Evolutionary conservation across 768 basidiomycete genomes (phyloP).

Genomic region (Hebeloma cylindrosporum): DNA sequence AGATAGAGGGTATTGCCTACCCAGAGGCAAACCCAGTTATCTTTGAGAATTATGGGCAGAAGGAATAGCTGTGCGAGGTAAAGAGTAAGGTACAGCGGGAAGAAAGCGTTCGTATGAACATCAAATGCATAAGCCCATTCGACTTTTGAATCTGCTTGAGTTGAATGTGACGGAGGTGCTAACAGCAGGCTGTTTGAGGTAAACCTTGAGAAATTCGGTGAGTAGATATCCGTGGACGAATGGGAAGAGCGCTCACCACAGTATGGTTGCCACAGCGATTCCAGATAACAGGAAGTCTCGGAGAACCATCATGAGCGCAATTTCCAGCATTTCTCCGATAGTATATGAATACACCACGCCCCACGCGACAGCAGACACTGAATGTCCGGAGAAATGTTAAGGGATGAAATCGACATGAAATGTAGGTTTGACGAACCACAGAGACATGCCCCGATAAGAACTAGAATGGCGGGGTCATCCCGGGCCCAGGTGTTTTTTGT

Average conservation of each 20-base stretch:
- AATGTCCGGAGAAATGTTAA: neutral
- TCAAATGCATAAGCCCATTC: conserved; percentile 98
- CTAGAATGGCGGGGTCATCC: conserved; percentile 94
- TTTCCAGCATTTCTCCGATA: conserved; percentile 51
- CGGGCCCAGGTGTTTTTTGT: conserved; percentile 98
- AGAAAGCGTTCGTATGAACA: conserved; percentile 96
- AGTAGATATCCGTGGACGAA: conserved; percentile 4
- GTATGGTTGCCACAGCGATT: conserved; percentile 65
- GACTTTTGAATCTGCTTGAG: conserved; percentile 67
- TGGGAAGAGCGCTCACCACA: conserved; percentile 56
- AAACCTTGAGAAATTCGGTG: conserved; percentile 40
- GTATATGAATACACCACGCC: conserved; percentile 76
- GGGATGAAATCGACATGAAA: neutral
- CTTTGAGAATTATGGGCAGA: conserved; percentile 75
- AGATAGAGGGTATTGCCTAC: conserved; percentile 92
- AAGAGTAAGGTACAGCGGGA: conserved; percentile 87
- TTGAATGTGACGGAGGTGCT: conserved; percentile 71
- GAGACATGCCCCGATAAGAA: conserved; percentile 80
- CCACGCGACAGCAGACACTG: conserved; percentile 86
- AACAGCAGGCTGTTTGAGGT: conserved; percentile 71
- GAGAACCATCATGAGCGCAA: conserved; percentile 80
- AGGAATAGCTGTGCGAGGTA: conserved; percentile 89
- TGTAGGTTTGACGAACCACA: conserved; percentile 51
- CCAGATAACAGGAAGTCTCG: conserved; percentile 87
- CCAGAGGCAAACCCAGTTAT: conserved; percentile 93